Evolutionary conservation across 31 red algal species (phyloP).

Genomic region (Asparagopsis taxiformis): DNA sequence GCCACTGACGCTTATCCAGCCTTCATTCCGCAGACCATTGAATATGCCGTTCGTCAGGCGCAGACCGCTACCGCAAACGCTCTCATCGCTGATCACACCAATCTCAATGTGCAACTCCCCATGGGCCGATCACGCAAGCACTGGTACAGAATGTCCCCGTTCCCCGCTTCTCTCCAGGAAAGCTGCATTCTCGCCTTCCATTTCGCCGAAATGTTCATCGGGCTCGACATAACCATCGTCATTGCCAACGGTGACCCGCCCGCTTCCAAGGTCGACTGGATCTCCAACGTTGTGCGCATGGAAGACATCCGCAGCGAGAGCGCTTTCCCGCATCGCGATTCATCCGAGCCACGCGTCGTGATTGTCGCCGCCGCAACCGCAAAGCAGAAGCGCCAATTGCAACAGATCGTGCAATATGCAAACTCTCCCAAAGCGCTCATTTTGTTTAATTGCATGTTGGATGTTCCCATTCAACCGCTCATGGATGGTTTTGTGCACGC

Average conservation of each 20-base stretch:
- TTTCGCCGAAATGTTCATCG: conserved; percentile 28
- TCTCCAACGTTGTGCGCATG: conserved; percentile 4
- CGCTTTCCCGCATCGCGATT: background rate
- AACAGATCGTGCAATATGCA: conserved; percentile 5
- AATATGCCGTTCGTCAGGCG: conserved; percentile 31
- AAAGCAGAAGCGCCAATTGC: conserved; percentile 1
- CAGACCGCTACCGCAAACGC: conserved; percentile 28
- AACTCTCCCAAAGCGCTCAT: conserved; percentile 27
- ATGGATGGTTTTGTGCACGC: conserved; percentile 12
- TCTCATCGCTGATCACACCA: conserved; percentile 7
- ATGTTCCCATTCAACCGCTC: conserved; percentile 13
- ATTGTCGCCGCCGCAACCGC: conserved; percentile 30
- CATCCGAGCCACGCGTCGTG: conserved; percentile 17
- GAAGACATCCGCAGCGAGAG: conserved; percentile 11
- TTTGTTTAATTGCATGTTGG: conserved; percentile 61
- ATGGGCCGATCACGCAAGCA: conserved; percentile 63
- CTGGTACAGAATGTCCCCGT: conserved; percentile 76
- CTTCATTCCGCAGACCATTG: conserved; percentile 72
- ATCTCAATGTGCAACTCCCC: conserved; percentile 49
- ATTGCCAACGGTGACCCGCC: background rate
- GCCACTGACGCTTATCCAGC: too few relatives aligned
- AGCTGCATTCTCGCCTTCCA: conserved; percentile 21
- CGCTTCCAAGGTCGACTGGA: conserved; percentile 15
- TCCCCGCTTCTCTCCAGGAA: conserved; percentile 24
- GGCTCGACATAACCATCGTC: conserved; percentile 25